Base-by-base conservation (phyloP, 306 rosid genomes). In the Trifolium fragiferum region DNA sequence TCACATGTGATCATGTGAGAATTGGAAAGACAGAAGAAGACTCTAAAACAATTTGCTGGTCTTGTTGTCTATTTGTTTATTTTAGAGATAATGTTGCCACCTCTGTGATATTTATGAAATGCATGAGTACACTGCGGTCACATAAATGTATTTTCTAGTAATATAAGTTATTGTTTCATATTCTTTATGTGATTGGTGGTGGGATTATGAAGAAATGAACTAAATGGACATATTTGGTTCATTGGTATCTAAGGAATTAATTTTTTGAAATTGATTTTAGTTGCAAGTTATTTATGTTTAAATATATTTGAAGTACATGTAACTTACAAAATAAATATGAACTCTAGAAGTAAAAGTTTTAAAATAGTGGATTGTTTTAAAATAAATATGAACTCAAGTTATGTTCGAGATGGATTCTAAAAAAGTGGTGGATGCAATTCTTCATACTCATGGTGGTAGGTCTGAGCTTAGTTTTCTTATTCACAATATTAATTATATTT, bases 161-260 rank as follows among this genome's bases (percentile, higher is more conserved):
- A 7, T 2, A 15, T 33, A 15, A 33, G 23, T 8, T 1, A 41
- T 58, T 58, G 35, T 16, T 61, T 49, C 21, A 32, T 44, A 10
- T 2, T 8, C 23, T 49, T 53, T 46, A 57, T 73, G 71, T 73
- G 72, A 74, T 37, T 14, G 21, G 10, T 38, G 43, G 65, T 78
- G 51, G n/a, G 37, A 21, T 16, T 21, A 12, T 57, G 63, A 6
- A 8, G 9, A 35, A 2, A 35, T 35, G 40, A 35, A 33, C n/a
- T 12, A 43, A 43, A 13, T 43, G 49, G 4, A 43, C 49, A 43
- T 12, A 43, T 40, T 40, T 40, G 13, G 44, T 40, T 38, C 13
- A 40, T 41, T 11, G 13, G 47, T 11, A 41, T 1, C 47, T 41
- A 41, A 41, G 4, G 47, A 41, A 41, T 41, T 41, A 11, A 2